Evolutionary conservation across 225 moss, liverwort and hornwort genomes (phyloP), one percentile per base, ranked within the genome.

Genomic region (Pleurozium schreberi): DNA sequence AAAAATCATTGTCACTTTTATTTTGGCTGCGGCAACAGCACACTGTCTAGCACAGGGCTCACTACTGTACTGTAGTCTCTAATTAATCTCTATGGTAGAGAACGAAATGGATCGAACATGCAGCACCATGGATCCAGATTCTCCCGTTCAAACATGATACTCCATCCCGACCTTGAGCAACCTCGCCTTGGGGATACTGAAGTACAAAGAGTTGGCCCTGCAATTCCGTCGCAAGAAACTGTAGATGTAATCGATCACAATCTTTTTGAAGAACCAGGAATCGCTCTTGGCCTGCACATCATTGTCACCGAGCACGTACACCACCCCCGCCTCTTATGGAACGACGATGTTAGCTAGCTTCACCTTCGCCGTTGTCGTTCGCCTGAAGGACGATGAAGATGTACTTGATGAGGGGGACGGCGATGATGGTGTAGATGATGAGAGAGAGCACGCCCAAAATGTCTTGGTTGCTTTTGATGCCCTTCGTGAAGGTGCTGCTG

Each of bases 351-450:
- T 33, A 61, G 45, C 33, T 31, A 62, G 33, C 61, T 43, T 47
- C 50, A 92, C 94, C 94, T 84, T 94, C 90, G 69, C 94, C 93
- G 34, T 92, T 92, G 84, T 93, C 93, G 59, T 92, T 91, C 18
- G 93, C 92, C 5, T 42, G 90, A 20, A 93, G 92, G 58, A 93
- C 92, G 17, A 93, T 92, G 80, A 93, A 92, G 71, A 93, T 91
- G 86, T 93, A 92, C 77, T 92, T 93, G 64, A 93, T 36, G 65
- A 93, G 93, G 25, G 98, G 98, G 52, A 98, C 88, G 23, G 95
- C 94, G 25, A 96, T 88, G 64, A 98, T 85, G 25, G 98, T 98
- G 90, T 98, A 98, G 84, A 96, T 91, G 68, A 98, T 98, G 43
- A 96, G 94, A 22, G 94, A 96, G 68, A 98, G 87, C 36, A 95